A percentile compares a stretch with the other conserved stretches of the same genome.
Conservation (phyloP, 1,284 basidiomycete species). For the Apiotrichum brassicae region DNA sequence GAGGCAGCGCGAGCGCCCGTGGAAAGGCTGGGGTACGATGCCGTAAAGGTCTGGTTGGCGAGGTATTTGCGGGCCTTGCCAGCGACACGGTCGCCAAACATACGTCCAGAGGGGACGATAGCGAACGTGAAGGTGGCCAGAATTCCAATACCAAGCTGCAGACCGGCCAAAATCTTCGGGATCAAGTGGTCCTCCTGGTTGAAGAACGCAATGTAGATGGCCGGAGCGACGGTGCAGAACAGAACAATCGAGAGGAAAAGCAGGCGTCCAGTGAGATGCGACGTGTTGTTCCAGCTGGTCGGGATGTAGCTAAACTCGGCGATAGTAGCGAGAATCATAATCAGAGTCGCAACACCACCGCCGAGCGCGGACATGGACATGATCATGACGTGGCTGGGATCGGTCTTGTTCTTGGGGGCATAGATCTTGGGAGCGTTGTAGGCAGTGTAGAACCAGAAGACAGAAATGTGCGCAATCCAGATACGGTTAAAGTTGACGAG, state of each 20-base stretch:
- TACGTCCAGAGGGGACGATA: constrained; percentile 77
- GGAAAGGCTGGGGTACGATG: constrained; percentile 72
- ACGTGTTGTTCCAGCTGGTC: constrained; percentile 94
- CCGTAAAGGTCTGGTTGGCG: constrained; percentile 91
- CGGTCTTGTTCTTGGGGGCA: constrained; percentile 52
- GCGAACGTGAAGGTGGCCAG: constrained; percentile 74
- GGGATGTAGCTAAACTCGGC: constrained; percentile 94
- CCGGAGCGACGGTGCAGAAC: constrained; percentile 77
- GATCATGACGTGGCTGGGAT: constrained; percentile 51
- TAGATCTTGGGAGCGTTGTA: constrained; percentile 89
- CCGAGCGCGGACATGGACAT: constrained; percentile 87
- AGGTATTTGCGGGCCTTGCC: constrained; percentile 91
- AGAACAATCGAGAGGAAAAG: constrained; percentile 78
- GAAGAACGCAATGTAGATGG: constrained; percentile 79
- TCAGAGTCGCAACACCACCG: constrained; percentile 78
- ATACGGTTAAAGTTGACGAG: constrained; percentile 97
- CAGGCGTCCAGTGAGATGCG: constrained; percentile 79
- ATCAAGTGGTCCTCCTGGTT: constrained; percentile 58
- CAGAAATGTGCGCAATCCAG: constrained; percentile 87
- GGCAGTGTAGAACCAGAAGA: constrained; percentile 91
- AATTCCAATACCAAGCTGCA: constrained; percentile 85
- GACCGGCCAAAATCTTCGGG: constrained; percentile 78
- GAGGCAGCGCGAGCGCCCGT: constrained; percentile 62
- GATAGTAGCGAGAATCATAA: constrained; percentile 88
- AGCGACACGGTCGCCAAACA: constrained; percentile 87